phyloP scores from a whole-genome alignment of 148 eudicot species.

The Chenopodium formosanum region DNA sequence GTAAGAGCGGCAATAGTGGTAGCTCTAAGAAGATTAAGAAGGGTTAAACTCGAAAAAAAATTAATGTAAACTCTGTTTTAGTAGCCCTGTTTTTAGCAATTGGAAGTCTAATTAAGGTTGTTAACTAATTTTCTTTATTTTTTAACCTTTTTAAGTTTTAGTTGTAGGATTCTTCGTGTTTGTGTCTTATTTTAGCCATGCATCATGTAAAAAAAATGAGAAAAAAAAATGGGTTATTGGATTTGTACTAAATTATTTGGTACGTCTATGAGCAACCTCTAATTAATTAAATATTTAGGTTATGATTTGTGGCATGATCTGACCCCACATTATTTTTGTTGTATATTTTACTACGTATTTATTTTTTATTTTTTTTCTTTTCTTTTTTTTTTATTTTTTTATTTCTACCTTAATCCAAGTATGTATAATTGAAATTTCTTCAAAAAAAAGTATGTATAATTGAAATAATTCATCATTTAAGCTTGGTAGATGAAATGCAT shows the following conservation, averaged over 20 bases:
- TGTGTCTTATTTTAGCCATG: conserved; percentile 6
- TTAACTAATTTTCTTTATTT: conserved; percentile 19
- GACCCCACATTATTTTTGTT: not conserved
- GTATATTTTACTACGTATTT: not conserved
- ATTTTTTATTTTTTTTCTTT: too few relatives aligned
- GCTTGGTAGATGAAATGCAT: conserved; percentile 21
- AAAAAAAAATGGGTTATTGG: not conserved
- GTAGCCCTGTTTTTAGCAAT: conserved; percentile 17
- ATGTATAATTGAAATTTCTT: too few relatives aligned
- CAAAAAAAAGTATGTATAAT: too few relatives aligned
- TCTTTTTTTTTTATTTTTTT: not conserved
- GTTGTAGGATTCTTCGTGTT: conserved; percentile 21
- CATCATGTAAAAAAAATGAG: not conserved
- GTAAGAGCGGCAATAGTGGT: not conserved
- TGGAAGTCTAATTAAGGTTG: not conserved
- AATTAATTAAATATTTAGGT: not conserved
- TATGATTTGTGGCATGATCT: not conserved
- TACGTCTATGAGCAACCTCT: conserved; percentile 6
- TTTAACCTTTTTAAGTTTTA: not conserved
- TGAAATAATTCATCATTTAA: not conserved
- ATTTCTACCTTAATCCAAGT: not conserved
- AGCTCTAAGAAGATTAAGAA: conserved; percentile 37
- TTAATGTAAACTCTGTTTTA: conserved; percentile 6
- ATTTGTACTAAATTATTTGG: not conserved
- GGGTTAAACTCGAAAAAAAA: conserved; percentile 13